These are phyloP conservation scores for Magnaporthiopsis incrustans DNA, from an alignment of 2,329 filamentous ascomycete species.

Conservation along the genomic window DNA sequence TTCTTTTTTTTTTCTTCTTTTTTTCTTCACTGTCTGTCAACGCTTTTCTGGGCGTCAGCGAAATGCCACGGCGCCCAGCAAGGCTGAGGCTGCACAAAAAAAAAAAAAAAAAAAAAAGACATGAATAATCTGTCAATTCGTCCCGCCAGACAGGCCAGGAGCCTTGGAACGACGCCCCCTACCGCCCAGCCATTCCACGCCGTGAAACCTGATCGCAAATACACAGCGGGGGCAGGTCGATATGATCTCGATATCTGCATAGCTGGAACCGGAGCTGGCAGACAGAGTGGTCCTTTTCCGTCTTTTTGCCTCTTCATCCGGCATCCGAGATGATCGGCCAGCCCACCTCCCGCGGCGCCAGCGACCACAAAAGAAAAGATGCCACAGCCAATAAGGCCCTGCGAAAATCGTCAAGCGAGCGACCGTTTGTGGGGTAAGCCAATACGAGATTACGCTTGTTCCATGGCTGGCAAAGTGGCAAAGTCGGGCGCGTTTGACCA, in stretches of 20 bases:
- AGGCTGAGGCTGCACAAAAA: neutral
- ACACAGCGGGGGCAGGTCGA: no score
- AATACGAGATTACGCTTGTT: neutral
- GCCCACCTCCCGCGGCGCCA: neutral
- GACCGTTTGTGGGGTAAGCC: neutral
- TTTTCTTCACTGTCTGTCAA: neutral
- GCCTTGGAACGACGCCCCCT: neutral
- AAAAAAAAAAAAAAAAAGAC: neutral
- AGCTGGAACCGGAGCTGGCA: no score
- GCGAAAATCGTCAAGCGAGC: neutral
- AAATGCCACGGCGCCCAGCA: neutral
- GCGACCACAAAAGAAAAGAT: neutral
- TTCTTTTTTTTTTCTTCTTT: no score
- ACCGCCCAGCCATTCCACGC: neutral
- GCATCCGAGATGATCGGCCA: neutral
- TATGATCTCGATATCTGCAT: neutral
- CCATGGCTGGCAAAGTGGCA: no score
- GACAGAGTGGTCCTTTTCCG: neutral
- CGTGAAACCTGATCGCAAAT: neutral
- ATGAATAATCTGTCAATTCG: no score
- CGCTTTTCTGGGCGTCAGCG: neutral
- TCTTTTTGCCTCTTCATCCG: neutral
- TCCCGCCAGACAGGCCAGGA: no score
- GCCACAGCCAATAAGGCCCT: neutral
- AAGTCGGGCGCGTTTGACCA: no score